Conservation (phyloP, 768 basidiomycete species). For the Sistotremastrum suecicum region DNA sequence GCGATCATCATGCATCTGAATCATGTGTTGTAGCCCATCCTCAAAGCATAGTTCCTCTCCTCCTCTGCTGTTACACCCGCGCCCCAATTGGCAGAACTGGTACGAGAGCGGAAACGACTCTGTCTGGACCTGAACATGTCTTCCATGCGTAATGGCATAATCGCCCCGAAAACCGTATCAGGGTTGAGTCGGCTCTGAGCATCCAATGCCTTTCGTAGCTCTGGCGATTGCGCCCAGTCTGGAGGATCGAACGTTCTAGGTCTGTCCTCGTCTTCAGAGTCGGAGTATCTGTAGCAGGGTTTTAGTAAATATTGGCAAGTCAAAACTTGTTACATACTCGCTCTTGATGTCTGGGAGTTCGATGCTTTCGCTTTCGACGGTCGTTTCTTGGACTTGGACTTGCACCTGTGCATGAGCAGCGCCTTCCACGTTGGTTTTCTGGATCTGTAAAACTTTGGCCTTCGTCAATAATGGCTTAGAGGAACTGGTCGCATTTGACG, state of each 20-base stretch:
- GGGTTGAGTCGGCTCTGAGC: constrained; percentile 80
- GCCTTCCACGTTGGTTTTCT: constrained; percentile 46
- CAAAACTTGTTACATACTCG: constrained; percentile 30
- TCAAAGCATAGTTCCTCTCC: constrained; percentile 71
- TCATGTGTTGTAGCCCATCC: constrained; percentile 64
- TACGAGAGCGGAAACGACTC: constrained; percentile 75
- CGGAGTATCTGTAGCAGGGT: constrained; percentile 46
- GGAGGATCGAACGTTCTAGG: constrained; percentile 61
- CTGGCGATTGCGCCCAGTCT: constrained; percentile 86
- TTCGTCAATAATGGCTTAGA: too few relatives aligned
- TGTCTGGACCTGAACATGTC: constrained; percentile 76
- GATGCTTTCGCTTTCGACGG: constrained; percentile 59
- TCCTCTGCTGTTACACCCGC: constrained; percentile 77
- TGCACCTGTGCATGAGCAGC: constrained; percentile 54
- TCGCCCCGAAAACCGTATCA: constrained; percentile 83
- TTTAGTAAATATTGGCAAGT: not conserved
- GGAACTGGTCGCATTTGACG: too few relatives aligned
- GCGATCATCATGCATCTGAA: not conserved
- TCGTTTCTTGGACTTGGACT: constrained; percentile 22
- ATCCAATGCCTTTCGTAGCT: constrained; percentile 63
- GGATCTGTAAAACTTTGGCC: too few relatives aligned
- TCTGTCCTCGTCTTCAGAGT: constrained; percentile 84
- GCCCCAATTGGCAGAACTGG: constrained; percentile 95
- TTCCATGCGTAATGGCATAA: constrained; percentile 80
- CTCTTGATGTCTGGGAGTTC: constrained; percentile 92